Evolutionary conservation across 23 red algal species (phyloP), one percentile per base, ranked within the genome.

Genomic region (Cyanidiococcus yangmingshanensis): DNA sequence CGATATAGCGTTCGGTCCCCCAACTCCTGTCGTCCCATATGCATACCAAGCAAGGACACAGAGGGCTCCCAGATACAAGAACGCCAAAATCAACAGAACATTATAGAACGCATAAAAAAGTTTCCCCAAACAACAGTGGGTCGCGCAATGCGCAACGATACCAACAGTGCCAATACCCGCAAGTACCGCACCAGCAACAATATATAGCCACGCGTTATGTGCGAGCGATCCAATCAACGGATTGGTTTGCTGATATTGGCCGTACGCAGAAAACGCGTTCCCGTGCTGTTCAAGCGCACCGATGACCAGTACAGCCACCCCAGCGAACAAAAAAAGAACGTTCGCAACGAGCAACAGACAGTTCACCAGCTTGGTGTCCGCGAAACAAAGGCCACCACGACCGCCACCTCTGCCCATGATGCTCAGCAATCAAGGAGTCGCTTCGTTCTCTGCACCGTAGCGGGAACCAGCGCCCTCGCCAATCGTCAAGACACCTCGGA

Each of bases 291-390:
- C 32, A 12, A 25, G 32, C 7, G 63, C 63, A 17, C 63, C 63
- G n/a, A 71, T 29, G 21, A 7, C 63, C 3, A 71, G 63, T 17
- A 71, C 63, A 25, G 32, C 21, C 63, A 71, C n/a, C 21, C 63
- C 63, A 32, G 63, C 63, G 16, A 71, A 35, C 3, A 35, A 7
- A 35, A 71, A 32, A 35, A 25, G n/a, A 35, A 35, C 32, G 27
- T 71, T 71, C n/a, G n/a, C 63, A 12, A 35, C 63, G n/a, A 71
- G 32, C 27, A 71, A 29, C 12, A 71, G 32, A 30, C 21, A 71
- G 63, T 25, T 71, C 16, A 35, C 32, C n/a, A 71, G 63, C 32
- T 71, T 71, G 12, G 63, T 35, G 27, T 71, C 63, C 63, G 63
- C 63, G n/a, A 71, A 25, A 35, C 63, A 71, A 12, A 71, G 7